Percentiles rank a stretch among this genome's conserved stretches.
Evolutionary conservation across 148 eudicot species (phyloP).

Genomic region (Diospyros lotus): DNA sequence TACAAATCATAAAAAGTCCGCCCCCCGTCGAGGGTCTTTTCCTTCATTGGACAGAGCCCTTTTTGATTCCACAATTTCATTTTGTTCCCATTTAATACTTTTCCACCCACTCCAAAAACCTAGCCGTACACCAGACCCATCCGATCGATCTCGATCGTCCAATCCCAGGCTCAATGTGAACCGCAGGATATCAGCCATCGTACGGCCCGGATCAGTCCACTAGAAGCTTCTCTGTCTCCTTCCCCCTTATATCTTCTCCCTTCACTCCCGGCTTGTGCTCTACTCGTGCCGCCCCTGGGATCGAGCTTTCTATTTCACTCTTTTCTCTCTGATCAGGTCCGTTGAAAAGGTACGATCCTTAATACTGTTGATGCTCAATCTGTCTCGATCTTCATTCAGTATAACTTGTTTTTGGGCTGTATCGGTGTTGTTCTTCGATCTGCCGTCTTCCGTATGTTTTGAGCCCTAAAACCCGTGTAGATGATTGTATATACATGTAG

Average conservation of each 20-base stretch:
- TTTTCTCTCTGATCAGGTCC: not conserved
- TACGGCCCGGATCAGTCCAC: slow-evolving; percentile 24
- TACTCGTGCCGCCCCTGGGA: slow-evolving; percentile 24
- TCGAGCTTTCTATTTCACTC: not conserved
- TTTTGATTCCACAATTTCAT: not conserved
- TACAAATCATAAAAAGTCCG: not conserved
- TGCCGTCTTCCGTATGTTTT: not conserved
- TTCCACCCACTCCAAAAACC: slow-evolving; percentile 14
- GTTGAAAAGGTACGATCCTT: too few relatives aligned
- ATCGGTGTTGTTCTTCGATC: not conserved
- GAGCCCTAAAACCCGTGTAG: not conserved
- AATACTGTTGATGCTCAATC: too few relatives aligned
- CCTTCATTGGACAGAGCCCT: not conserved
- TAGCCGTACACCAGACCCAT: not conserved
- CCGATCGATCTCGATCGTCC: slow-evolving; percentile 19
- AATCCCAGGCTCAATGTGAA: not conserved
- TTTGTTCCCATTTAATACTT: not conserved
- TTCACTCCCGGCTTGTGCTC: slow-evolving; percentile 16
- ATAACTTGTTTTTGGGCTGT: not conserved
- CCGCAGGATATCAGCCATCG: slow-evolving; percentile 11
- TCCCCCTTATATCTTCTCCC: not conserved
- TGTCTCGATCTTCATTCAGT: not conserved
- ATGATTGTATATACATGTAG: too few relatives aligned
- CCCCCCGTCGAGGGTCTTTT: not conserved
- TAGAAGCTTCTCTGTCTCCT: slow-evolving; percentile 28